Conservation (phyloP, 306 rosid species). For the Carpinus fangiana region DNA sequence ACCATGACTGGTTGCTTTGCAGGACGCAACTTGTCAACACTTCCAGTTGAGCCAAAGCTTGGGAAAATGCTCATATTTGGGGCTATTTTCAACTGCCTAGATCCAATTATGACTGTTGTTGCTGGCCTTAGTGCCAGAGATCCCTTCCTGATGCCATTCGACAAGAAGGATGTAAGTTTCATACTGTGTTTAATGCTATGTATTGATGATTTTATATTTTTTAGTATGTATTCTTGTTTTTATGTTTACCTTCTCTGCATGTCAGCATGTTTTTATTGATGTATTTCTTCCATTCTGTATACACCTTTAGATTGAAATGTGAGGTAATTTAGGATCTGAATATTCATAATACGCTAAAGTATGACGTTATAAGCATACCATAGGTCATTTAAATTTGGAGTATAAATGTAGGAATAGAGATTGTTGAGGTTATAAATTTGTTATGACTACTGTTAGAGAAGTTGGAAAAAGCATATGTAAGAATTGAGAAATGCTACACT, state of each 20-base stretch:
- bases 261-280: neutral
- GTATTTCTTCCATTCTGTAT: neutral
- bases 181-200: neutral
- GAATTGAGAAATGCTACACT: neutral
- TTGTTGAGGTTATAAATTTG: neutral
- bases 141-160: slow-evolving; percentile 80
- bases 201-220: neutral
- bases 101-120: slow-evolving; percentile 85
- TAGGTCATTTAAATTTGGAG: neutral
- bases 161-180: slow-evolving; percentile 83
- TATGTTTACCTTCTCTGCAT: neutral
- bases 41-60: slow-evolving; percentile 97
- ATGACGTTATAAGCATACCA: neutral
- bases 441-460: neutral
- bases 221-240: neutral
- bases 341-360: neutral
- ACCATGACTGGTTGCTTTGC: slow-evolving; percentile 26
- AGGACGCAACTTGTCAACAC: slow-evolving; percentile 75
- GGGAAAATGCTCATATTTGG: slow-evolving; percentile 94
- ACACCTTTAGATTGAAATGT: neutral
- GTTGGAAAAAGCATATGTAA: neutral
- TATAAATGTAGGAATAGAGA: neutral
- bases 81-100: slow-evolving; percentile 81
- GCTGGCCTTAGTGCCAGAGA: slow-evolving; percentile 96
- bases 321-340: neutral